phyloP scores from a whole-genome alignment of 2,329 filamentous ascomycete species.

The Talaromyces amestolkiae region DNA sequence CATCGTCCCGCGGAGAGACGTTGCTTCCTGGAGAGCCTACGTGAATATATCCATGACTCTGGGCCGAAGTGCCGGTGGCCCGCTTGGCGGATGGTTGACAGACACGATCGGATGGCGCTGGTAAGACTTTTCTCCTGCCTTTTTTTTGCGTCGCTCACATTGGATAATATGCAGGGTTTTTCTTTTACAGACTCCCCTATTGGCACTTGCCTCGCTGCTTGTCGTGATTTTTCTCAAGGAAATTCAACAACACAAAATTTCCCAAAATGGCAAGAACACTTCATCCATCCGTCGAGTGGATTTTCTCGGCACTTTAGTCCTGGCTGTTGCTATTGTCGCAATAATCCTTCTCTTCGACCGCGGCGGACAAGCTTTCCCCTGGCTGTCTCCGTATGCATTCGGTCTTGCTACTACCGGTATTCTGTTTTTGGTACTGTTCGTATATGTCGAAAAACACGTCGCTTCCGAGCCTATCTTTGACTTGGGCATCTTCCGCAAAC shows the following conservation, averaged over 20 bases:
- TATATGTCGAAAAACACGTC: constrained; percentile 32
- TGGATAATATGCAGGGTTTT: constrained; percentile 48
- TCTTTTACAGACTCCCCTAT: constrained; percentile 55
- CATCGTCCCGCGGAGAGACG: constrained; percentile 49
- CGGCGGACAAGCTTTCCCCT: constrained; percentile 44
- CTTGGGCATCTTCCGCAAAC: constrained; percentile 32
- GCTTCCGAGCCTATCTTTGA: constrained; percentile 38
- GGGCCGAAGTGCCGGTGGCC: constrained; percentile 52
- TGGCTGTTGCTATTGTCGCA: constrained; percentile 44
- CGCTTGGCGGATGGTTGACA: constrained; percentile 60
- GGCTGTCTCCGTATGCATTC: constrained; percentile 27
- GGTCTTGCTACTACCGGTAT: constrained; percentile 22
- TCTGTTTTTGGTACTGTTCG: constrained; percentile 24
- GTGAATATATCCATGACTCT: constrained; percentile 53
- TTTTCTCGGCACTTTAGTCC: constrained; percentile 54
- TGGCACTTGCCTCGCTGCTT: constrained; percentile 51
- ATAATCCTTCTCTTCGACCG: constrained; percentile 51
- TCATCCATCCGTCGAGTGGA: constrained; percentile 49
- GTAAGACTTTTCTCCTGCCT: constrained; percentile 34
- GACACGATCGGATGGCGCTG: constrained; percentile 66
- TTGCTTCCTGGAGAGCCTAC: constrained; percentile 51
- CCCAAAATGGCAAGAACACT: neutral
- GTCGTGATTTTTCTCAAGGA: constrained; percentile 43
- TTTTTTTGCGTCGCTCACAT: neutral
- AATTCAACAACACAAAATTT: neutral